Evolutionary conservation across 257 asterid species (phyloP).

Genomic region (Osmanthus fragrans): DNA sequence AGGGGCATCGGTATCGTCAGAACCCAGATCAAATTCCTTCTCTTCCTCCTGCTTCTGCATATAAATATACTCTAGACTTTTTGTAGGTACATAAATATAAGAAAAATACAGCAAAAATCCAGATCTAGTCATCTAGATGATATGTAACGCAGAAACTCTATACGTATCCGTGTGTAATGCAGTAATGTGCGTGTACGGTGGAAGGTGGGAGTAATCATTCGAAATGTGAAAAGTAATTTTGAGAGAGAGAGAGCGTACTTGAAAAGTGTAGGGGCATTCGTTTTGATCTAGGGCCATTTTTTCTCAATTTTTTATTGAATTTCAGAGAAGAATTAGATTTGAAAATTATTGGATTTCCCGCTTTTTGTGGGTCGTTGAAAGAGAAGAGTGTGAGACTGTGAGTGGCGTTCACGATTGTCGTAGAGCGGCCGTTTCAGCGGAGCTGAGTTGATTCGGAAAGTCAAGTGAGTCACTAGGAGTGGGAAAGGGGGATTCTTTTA

Average conservation of each 20-base stretch:
- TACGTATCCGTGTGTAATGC: not conserved
- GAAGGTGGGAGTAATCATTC: constrained; percentile 29
- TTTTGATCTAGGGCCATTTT: constrained; percentile 48
- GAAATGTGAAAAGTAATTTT: constrained; percentile 16
- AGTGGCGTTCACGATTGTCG: too few relatives aligned
- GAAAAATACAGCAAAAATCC: constrained; percentile 23
- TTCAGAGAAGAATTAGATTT: constrained; percentile 6
- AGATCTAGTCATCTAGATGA: constrained; percentile 44
- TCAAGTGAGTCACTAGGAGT: too few relatives aligned
- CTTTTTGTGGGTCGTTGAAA: constrained; percentile 24
- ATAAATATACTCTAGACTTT: not conserved
- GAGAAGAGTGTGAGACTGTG: not conserved
- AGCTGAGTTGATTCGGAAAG: too few relatives aligned
- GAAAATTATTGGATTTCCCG: constrained; percentile 22
- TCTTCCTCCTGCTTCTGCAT: constrained; percentile 90
- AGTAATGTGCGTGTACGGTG: not conserved
- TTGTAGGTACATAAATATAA: not conserved
- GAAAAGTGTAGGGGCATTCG: constrained; percentile 39
- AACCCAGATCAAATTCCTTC: constrained; percentile 69
- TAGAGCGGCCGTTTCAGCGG: too few relatives aligned
- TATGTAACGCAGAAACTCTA: constrained; percentile 1
- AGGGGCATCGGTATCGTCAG: constrained; percentile 70
- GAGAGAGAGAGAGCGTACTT: constrained; percentile 34
- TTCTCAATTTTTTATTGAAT: not conserved
- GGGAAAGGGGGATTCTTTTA: too few relatives aligned